Percentiles rank a stretch among this genome's conserved stretches.
phyloP scores from a whole-genome alignment of 768 basidiomycete species.

The Termitomyces sp. region DNA sequence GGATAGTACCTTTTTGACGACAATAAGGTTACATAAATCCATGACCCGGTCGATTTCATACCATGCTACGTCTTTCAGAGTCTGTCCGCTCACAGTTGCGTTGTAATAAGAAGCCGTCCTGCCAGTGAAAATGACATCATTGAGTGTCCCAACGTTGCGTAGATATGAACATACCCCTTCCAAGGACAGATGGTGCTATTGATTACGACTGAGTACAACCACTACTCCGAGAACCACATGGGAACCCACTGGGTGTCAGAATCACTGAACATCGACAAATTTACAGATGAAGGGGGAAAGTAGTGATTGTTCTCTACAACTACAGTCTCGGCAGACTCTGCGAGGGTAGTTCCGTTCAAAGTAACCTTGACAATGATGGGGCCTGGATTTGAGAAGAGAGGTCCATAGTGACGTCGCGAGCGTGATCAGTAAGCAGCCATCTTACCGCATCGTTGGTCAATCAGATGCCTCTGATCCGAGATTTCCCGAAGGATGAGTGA shows the following conservation, averaged over 20 bases:
- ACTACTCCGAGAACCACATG: not conserved
- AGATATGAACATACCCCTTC: slow-evolving; percentile 52
- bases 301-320: slow-evolving; percentile 68
- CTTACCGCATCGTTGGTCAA: too few relatives aligned
- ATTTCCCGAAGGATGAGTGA: not conserved
- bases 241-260: slow-evolving; percentile 50
- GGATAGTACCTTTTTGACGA: slow-evolving; percentile 59
- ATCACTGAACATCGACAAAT: slow-evolving; percentile 34
- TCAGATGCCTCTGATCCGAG: too few relatives aligned
- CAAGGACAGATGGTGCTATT: slow-evolving; percentile 53
- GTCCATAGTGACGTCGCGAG: not conserved
- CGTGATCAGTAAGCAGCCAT: too few relatives aligned
- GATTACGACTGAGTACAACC: not conserved
- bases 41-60: slow-evolving; percentile 21
- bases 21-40: not conserved
- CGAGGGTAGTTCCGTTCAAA: slow-evolving; percentile 46
- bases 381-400: not conserved
- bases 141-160: not conserved
- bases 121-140: slow-evolving; percentile 7
- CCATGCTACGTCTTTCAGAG: slow-evolving; percentile 63
- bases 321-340: slow-evolving; percentile 49
- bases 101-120: slow-evolving; percentile 67
- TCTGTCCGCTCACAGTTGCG: slow-evolving; percentile 40
- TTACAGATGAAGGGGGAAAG: slow-evolving; percentile 57
- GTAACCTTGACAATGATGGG: slow-evolving; percentile 42